phyloP scores from a whole-genome alignment of 352 stramenopile species.

The Globisporangium lucens region DNA sequence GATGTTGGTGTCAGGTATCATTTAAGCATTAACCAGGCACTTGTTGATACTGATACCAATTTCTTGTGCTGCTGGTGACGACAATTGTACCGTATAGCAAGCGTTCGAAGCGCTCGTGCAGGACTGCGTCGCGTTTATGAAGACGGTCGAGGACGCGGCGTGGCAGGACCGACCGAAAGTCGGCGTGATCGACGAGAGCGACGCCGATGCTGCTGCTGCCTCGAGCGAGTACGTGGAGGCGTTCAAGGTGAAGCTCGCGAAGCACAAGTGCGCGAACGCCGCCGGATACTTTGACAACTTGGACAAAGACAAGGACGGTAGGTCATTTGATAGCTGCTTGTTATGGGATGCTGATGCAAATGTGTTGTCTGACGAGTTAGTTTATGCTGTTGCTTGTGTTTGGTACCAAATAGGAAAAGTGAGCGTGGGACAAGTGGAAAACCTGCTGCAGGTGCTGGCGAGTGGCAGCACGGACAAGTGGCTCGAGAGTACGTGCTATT shows the following conservation, averaged over 20 bases:
- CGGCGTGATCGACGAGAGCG: slow-evolving; percentile 31
- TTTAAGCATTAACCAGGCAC: not conserved
- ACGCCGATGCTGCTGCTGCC: slow-evolving; percentile 16
- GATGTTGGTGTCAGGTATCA: not conserved
- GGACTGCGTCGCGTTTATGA: slow-evolving; percentile 39
- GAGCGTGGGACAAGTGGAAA: slow-evolving; percentile 33
- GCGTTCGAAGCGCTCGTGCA: slow-evolving; percentile 49
- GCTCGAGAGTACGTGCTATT: slow-evolving; percentile 32
- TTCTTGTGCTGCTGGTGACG: not conserved
- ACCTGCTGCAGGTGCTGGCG: slow-evolving; percentile 35
- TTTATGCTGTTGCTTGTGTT: not conserved
- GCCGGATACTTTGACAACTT: slow-evolving; percentile 45
- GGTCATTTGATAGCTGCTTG: not conserved
- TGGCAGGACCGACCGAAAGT: slow-evolving; percentile 39
- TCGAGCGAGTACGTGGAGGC: slow-evolving; percentile 46
- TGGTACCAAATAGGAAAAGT: slow-evolving; percentile 33
- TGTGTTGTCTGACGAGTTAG: not conserved
- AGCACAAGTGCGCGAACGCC: slow-evolving; percentile 49
- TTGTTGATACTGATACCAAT: not conserved
- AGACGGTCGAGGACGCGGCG: slow-evolving; percentile 36
- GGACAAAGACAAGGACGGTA: slow-evolving; percentile 68
- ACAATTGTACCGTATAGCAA: slow-evolving; percentile 11
- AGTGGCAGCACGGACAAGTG: slow-evolving; percentile 38
- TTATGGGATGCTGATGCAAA: not conserved
- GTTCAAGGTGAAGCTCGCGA: slow-evolving; percentile 57